phyloP scores from a whole-genome alignment of 176 grass and related monocot genomes.

The Ampelocalamus luodianensis region DNA sequence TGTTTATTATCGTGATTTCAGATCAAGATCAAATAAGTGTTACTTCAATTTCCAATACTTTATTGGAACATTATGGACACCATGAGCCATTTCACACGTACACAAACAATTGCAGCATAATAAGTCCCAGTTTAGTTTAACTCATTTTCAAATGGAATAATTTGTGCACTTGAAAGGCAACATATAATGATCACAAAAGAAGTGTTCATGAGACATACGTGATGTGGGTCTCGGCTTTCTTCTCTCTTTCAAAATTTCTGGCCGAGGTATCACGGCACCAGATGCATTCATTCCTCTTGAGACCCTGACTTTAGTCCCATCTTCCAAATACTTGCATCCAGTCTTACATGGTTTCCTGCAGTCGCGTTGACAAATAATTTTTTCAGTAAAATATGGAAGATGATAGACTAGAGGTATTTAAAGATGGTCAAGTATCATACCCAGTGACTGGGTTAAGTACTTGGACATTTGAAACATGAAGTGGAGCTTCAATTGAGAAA shows the following conservation, averaged over 20 bases:
- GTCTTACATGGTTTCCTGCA: constrained; percentile 78
- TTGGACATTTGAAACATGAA: constrained; percentile 99
- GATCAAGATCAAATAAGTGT: background rate
- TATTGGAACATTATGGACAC: background rate
- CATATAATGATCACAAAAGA: constrained; percentile 35
- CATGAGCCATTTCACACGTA: background rate
- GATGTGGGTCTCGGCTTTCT: constrained; percentile 73
- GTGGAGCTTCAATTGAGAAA: constrained; percentile 90
- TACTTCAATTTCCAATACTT: constrained; percentile 25
- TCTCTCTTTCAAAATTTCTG: constrained; percentile 96
- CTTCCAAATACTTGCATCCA: constrained; percentile 80
- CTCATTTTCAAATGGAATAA: no score
- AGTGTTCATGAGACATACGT: constrained; percentile 51
- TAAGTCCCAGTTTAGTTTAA: constrained; percentile 18
- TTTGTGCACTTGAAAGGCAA: constrained; percentile 28
- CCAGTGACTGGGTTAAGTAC: constrained; percentile 86
- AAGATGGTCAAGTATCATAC: constrained; percentile 42
- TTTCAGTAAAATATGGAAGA: background rate
- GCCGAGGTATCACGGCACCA: constrained; percentile 71
- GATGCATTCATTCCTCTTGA: constrained; percentile 81
- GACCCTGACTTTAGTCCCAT: constrained; percentile 85
- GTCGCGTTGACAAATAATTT: background rate
- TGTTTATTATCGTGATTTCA: no score
- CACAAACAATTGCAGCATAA: constrained; percentile 19
- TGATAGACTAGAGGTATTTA: background rate